Base-by-base conservation (phyloP, 768 basidiomycete genomes). In the Dictyophora rubrovolvata region DNA sequence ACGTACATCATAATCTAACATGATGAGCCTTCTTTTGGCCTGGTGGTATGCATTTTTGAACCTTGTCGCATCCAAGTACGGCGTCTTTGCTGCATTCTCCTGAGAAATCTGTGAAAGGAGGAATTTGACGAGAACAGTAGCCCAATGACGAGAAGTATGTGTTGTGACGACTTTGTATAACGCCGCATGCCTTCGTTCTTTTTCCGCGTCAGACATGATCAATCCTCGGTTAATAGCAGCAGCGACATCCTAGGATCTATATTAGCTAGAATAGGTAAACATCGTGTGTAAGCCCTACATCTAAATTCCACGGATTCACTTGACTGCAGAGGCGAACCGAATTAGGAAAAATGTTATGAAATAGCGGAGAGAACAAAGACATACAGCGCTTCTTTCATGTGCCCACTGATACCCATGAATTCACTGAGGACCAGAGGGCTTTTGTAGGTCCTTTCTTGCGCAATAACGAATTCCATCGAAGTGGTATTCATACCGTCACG, bases 401-500 rank as follows among this genome's bases (percentile, higher is more conserved):
- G 85, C 66, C 89, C 85, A 55, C 90, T 89, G 65, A 96, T 96
- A 10, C 95, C 95, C 89, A 96, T 96, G 68, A 98, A 98, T 73
- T 99, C 95, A 67, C 89, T 93, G 56, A 99, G 75, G 61, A 97
- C 87, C 54, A 93, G 82, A 0, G 95, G 93, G 36, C 83, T 85
- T 72, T 83, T 84, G 68, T 87, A 86, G 54, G 90, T 87, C 65
- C 77, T 78, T 64, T 88, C 82, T 72, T 99, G 95, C 35, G 93
- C 93, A 62, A 98, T 88, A 28, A 95, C 88, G 70, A 94, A 97
- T 72, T 98, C 95, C 93, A 96, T 95, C 54, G 86, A 87, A 0
- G 94, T 96, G 14, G 95, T 97, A 77, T 99, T 99, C 96, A 98
- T 98, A 6, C 95, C 96, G 68, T 99, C 95, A 35, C 95, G 83